Conservation (phyloP, 306 rosid species). For the Quercus suber region DNA sequence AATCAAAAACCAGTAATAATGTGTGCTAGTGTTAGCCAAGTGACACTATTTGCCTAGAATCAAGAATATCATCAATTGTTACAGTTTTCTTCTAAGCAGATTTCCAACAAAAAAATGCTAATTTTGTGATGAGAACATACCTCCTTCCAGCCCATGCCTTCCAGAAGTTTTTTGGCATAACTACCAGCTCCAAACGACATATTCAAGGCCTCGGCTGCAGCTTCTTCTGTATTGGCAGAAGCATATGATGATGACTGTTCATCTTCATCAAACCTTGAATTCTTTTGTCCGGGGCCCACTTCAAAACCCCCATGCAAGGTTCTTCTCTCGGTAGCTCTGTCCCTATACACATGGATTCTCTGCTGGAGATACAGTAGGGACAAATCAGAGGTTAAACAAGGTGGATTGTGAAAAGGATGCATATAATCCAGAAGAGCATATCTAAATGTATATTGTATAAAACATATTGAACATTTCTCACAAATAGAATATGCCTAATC, state of each 20-base stretch:
- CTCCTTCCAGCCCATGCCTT: constrained; percentile 95
- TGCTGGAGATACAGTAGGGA: constrained; percentile 38
- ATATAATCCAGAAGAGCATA: neutral
- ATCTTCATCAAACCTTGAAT: constrained; percentile 5
- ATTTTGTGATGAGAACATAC: constrained; percentile 30
- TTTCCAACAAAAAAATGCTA: no score
- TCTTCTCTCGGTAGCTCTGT: constrained; percentile 90
- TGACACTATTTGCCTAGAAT: neutral
- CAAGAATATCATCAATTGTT: neutral
- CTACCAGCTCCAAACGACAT: constrained; percentile 82
- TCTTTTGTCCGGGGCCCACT: constrained; percentile 87
- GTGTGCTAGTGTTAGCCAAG: neutral
- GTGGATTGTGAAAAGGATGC: neutral
- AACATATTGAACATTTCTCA: neutral
- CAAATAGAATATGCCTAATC: neutral
- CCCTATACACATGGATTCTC: constrained; percentile 53
- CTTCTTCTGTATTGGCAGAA: constrained; percentile 41
- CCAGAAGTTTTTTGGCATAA: constrained; percentile 62
- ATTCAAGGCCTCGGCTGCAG: constrained; percentile 67
- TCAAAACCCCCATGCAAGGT: constrained; percentile 75
- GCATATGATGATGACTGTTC: constrained; percentile 37
- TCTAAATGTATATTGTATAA: neutral
- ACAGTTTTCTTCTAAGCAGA: neutral
- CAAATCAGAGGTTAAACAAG: constrained; percentile 7
- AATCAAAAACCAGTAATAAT: neutral